A percentile compares a stretch with the other conserved stretches of the same genome.
Evolutionary conservation across 495 filamentous ascomycete genomes (phyloP).

Genomic region (Hypoxylon trugodes): DNA sequence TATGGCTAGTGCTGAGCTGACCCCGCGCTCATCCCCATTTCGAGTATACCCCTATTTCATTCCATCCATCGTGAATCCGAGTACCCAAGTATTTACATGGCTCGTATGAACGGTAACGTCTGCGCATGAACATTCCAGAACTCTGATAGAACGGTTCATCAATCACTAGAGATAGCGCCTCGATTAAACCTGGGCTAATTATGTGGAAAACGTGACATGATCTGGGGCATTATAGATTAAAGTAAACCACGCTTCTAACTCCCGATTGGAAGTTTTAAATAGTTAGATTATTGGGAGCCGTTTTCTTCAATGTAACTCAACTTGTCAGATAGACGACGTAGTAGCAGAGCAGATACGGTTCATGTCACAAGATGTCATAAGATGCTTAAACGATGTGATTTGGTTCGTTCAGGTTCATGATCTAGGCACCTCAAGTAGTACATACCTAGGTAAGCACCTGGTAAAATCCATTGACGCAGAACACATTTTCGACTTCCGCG

Average conservation of each 20-base stretch:
- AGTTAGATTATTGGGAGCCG: not conserved
- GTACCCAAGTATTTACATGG: not conserved
- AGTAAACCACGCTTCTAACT: not conserved
- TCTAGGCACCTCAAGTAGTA: no score
- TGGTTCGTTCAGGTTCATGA: no score
- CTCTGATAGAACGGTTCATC: not conserved
- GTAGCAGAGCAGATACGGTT: no score
- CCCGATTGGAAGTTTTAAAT: not conserved
- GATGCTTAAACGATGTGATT: no score
- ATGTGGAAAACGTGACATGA: conserved; percentile 1
- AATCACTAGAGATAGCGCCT: not conserved
- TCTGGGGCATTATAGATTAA: not conserved
- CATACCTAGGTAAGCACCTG: no score
- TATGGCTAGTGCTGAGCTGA: conserved; percentile 7
- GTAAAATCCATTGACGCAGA: no score
- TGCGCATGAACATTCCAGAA: conserved; percentile 14
- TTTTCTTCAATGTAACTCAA: not conserved
- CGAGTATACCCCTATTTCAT: not conserved
- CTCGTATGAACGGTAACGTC: not conserved
- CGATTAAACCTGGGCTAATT: not conserved
- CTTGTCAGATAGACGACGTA: no score
- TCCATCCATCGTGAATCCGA: not conserved
- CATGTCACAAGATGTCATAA: not conserved
- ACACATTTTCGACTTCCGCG: no score
- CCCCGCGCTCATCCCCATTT: conserved; percentile 25